Percentiles rank a stretch among this genome's conserved stretches.
Conservation (phyloP, 139 green algal genomes). For the Auxenochlorella protothecoides region DNA sequence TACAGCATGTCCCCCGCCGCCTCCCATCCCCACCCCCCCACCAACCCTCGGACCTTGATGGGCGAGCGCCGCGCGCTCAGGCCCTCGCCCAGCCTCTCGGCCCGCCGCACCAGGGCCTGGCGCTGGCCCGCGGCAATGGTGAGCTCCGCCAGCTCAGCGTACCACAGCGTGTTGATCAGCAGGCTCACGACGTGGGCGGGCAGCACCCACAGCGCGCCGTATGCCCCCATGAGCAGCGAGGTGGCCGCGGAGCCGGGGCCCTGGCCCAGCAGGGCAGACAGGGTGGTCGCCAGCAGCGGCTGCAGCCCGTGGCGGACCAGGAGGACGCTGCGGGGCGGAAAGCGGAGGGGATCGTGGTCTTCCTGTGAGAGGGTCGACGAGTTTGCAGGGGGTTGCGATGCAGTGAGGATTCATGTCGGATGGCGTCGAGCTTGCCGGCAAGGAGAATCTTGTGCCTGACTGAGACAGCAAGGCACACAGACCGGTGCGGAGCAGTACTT, state of each 20-base stretch:
- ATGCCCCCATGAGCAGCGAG: conserved; percentile 20
- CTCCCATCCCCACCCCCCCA: no score
- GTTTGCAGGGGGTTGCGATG: no score
- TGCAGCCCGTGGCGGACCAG: conserved; percentile 23
- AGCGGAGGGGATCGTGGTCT: background rate
- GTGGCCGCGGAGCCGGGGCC: background rate
- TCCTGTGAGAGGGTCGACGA: no score
- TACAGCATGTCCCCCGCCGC: no score
- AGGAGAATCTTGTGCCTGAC: no score
- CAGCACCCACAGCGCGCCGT: conserved; percentile 55
- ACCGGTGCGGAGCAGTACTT: no score
- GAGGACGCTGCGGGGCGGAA: conserved; percentile 33
- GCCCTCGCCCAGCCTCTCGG: background rate
- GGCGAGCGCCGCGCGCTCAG: background rate
- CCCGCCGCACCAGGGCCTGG: conserved; percentile 14
- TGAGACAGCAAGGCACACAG: no score
- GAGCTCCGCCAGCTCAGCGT: conserved; percentile 48
- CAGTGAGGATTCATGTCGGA: no score
- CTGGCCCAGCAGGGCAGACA: conserved; percentile 19
- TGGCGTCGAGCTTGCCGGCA: no score
- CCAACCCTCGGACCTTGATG: background rate
- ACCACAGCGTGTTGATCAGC: conserved; percentile 49
- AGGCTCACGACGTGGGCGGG: conserved; percentile 58
- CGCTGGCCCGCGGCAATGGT: conserved; percentile 11
- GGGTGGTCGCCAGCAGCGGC: conserved; percentile 27